Evolutionary conservation across 495 filamentous ascomycete species (phyloP).

Genomic region (Saxophila tyrrhenica): DNA sequence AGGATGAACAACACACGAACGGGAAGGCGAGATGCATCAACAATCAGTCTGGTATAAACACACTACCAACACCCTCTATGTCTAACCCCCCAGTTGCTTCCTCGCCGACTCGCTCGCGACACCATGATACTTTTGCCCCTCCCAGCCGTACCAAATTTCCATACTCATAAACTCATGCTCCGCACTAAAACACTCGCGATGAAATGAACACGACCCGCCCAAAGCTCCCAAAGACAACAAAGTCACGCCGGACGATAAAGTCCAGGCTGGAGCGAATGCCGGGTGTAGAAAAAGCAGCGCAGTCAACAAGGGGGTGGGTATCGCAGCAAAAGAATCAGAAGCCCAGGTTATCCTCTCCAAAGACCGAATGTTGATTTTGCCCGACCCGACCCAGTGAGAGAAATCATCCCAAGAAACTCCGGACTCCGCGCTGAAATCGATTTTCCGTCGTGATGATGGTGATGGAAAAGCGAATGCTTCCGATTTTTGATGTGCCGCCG

Average conservation of each 20-base stretch:
- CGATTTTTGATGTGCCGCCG: no score
- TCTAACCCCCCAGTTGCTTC: no score
- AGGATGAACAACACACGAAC: background rate
- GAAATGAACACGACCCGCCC: no score
- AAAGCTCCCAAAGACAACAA: background rate
- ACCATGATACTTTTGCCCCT: background rate
- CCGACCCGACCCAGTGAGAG: background rate
- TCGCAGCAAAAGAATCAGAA: slow-evolving; percentile 1
- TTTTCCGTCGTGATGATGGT: background rate
- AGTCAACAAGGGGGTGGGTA: background rate
- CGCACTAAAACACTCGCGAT: background rate
- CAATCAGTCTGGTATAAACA: background rate
- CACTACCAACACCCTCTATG: background rate
- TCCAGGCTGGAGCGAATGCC: background rate
- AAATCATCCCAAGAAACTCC: slow-evolving; percentile 10
- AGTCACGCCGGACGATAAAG: background rate
- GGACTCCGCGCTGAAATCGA: slow-evolving; percentile 14
- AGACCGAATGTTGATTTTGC: background rate
- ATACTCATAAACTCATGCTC: background rate
- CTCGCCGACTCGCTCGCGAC: background rate
- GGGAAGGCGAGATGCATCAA: background rate
- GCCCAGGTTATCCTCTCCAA: background rate
- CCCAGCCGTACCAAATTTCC: background rate
- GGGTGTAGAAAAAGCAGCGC: background rate
- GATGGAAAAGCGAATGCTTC: no score